Evolutionary conservation across 768 basidiomycete species (phyloP), one percentile per base, ranked within the genome.

Genomic region (Steccherinum ochraceum): DNA sequence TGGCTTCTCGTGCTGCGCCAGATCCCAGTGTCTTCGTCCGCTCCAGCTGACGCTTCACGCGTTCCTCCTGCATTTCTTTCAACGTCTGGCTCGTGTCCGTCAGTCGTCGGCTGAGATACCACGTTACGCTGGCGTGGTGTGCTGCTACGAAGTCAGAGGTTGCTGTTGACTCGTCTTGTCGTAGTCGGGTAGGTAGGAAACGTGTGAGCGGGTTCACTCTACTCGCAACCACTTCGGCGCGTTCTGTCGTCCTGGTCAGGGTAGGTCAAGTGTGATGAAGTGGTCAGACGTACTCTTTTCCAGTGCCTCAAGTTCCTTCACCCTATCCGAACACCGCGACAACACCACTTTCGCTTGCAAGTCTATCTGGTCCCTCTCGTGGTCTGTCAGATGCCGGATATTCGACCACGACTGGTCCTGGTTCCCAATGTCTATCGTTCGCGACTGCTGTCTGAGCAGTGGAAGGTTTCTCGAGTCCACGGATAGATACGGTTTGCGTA

Each of bases 351-450:
- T 84, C 25, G 91, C 87, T 64, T 95, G 89, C 53, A 93, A 70
- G 74, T 99, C 96, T 48, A 99, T 89, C 69, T 96, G 92, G 69
- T 97, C 94, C 54, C 94, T 77, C 66, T 99, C 94, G 55, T 90
- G 83, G 62, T 97, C 93, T 7, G 83, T 82, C 4, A 99, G 77
- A 60, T 84, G 72, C 54, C 79, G 80, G 47, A 90, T 72, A 48
- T 77, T 77, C 16, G 75, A 66, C 86, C 86, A 89, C 42, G 74
- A 70, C 53, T 74, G 69, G 52, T 73, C 68, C 44, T 76, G 63
- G 48, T 52, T 55, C 16, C 54, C 50, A 12, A 89, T 61, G 69
- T 90, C 84, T 49, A 89, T 68, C 41, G 64, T 77, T 41, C 78
- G 75, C 39, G 68, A 67, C 13, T 72, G 56, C 59, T 80, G 79